Conservation (phyloP, 306 rosid species). For the Prunus armeniaca region DNA sequence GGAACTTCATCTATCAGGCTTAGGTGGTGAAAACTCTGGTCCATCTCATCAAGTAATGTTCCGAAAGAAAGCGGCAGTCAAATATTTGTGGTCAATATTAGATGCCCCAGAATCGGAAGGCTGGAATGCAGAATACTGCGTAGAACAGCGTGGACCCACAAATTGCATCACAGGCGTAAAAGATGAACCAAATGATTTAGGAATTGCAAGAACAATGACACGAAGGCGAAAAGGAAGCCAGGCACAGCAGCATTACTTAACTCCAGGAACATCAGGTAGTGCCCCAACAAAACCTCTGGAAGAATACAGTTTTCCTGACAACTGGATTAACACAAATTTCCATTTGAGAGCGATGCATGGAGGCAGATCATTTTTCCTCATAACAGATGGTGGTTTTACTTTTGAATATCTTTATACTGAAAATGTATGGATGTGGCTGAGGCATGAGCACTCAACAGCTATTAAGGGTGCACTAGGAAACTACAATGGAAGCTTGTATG, state of each 20-base stretch:
- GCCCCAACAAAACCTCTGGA: conserved; percentile 35
- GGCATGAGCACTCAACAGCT: conserved; percentile 68
- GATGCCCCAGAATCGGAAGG: conserved; percentile 91
- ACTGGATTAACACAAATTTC: conserved; percentile 60
- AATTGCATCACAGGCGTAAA: conserved; percentile 71
- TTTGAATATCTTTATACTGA: conserved; percentile 74
- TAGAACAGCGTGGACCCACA: conserved; percentile 72
- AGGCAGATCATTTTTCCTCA: conserved; percentile 72
- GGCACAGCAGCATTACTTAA: conserved; percentile 50
- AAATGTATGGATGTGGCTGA: conserved; percentile 81
- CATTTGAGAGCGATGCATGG: conserved; percentile 71
- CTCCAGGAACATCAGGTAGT: conserved; percentile 26
- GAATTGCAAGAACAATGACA: conserved; percentile 39
- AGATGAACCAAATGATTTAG: conserved; percentile 59
- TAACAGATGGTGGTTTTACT: conserved; percentile 63
- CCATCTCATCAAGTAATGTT: conserved; percentile 46
- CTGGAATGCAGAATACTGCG: conserved; percentile 95
- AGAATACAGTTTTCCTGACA: conserved; percentile 41
- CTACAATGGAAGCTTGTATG: conserved; percentile 79
- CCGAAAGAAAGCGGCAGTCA: conserved; percentile 48
- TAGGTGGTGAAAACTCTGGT: conserved; percentile 80
- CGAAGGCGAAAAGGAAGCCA: conserved; percentile 71
- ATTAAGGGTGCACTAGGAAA: conserved; percentile 77
- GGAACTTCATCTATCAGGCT: conserved; percentile 67
- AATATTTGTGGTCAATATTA: conserved; percentile 72